phyloP scores from a whole-genome alignment of 345 rosid genomes.

The Moricandia moricandioides region DNA sequence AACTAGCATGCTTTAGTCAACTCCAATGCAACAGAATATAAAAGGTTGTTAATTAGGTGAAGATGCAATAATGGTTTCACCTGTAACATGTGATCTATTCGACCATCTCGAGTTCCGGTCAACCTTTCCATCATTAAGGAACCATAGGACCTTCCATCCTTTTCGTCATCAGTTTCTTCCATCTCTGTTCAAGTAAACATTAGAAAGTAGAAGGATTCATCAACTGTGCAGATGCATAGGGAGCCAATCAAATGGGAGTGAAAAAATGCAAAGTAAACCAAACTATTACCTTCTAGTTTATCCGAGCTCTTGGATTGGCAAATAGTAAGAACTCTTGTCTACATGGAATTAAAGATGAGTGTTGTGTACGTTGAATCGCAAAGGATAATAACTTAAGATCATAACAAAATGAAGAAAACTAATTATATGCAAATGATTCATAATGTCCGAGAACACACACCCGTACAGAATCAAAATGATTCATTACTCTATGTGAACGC shows the following conservation, averaged over 20 bases:
- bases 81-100: slow-evolving; percentile 91
- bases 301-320: slow-evolving; percentile 69
- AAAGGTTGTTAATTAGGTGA: background rate
- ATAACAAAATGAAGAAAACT: background rate
- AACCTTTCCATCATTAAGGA: slow-evolving; percentile 79
- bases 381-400: slow-evolving; percentile 1
- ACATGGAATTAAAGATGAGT: slow-evolving; percentile 26
- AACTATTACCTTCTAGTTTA: slow-evolving; percentile 53
- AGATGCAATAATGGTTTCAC: slow-evolving; percentile 40
- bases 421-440: slow-evolving; percentile 5
- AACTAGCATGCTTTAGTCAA: slow-evolving; percentile 13
- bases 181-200: slow-evolving; percentile 39
- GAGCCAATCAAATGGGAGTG: slow-evolving; percentile 5
- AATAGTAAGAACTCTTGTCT: slow-evolving; percentile 73
- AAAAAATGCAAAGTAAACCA: background rate
- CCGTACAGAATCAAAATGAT: slow-evolving; percentile 57
- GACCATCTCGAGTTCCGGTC: slow-evolving; percentile 76
- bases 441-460: slow-evolving; percentile 42
- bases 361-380: background rate
- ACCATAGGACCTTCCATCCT: slow-evolving; percentile 70
- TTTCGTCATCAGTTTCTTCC: slow-evolving; percentile 45
- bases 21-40: background rate
- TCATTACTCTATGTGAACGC: slow-evolving; percentile 67
- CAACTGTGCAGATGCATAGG: background rate
- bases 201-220: background rate